Conservation (phyloP, 257 asterid species). For the Prunella vulgaris region DNA sequence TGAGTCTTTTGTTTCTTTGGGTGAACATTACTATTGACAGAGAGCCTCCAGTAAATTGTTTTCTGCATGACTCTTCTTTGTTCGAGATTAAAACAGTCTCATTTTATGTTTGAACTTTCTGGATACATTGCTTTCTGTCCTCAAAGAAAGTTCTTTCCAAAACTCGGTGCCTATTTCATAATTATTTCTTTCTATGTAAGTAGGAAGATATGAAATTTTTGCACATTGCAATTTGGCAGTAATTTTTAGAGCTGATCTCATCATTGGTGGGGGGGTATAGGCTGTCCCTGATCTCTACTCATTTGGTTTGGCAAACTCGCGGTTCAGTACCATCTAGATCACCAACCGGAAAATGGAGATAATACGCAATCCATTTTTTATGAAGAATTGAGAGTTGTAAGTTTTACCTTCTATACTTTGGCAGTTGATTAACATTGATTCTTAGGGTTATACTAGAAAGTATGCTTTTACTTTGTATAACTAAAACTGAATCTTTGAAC, state of each 20-base stretch:
- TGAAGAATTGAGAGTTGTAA: constrained; percentile 73
- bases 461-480: too few species aligned
- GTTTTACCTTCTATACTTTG: constrained; percentile 25
- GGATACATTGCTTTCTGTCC: background rate
- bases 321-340: constrained; percentile 45
- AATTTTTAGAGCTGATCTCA: too few species aligned
- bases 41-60: background rate
- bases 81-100: background rate
- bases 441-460: too few species aligned
- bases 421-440: constrained; percentile 8
- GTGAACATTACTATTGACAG: background rate
- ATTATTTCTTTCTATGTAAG: background rate
- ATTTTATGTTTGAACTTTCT: background rate
- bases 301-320: too few species aligned
- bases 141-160: background rate
- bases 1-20: too few species aligned
- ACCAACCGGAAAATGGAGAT: constrained; percentile 28
- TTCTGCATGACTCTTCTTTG: background rate
- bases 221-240: too few species aligned
- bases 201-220: too few species aligned
- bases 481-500: too few species aligned
- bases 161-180: background rate
- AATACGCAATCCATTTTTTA: constrained; percentile 48
- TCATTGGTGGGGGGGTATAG: too few species aligned
- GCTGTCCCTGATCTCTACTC: too few species aligned